These are phyloP conservation scores for Mortierella polycephala DNA, from an alignment of 371 early-diverging fungal species.

Conservation along the genomic window DNA sequence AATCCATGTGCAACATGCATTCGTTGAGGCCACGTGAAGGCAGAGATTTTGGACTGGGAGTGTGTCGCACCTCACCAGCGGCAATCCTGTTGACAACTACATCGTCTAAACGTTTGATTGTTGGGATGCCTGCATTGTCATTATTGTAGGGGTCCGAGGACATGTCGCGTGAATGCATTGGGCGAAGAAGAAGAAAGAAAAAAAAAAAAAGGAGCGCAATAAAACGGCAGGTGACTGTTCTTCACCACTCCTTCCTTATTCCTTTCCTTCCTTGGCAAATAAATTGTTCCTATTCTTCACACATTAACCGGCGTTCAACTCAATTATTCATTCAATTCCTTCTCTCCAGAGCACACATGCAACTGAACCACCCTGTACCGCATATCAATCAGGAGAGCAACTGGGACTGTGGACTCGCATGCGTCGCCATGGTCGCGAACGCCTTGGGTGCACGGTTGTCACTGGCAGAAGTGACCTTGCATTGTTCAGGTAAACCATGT, in stretches of 20 bases:
- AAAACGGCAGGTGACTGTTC: neutral
- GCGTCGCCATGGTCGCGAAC: constrained; percentile 79
- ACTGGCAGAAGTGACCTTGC: constrained; percentile 43
- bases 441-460: constrained; percentile 55
- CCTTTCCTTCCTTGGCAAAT: neutral
- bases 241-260: constrained; percentile 1
- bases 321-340: neutral
- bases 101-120: constrained; percentile 78
- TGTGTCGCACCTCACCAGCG: constrained; percentile 85
- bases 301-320: neutral
- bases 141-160: constrained; percentile 3
- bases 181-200: neutral
- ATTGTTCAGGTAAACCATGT: constrained; percentile 26
- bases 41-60: neutral
- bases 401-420: constrained; percentile 93
- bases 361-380: constrained; percentile 41
- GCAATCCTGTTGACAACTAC: constrained; percentile 94
- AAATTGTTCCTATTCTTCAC: neutral
- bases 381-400: constrained; percentile 45
- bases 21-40: neutral
- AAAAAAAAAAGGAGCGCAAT: neutral
- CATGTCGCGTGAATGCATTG: constrained; percentile 4
- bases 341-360: constrained; percentile 17
- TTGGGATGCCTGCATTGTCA: constrained; percentile 35
- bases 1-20: no score